Evolutionary conservation across 768 basidiomycete species (phyloP), one percentile per base, ranked within the genome.

Genomic region (Trametes punicea): DNA sequence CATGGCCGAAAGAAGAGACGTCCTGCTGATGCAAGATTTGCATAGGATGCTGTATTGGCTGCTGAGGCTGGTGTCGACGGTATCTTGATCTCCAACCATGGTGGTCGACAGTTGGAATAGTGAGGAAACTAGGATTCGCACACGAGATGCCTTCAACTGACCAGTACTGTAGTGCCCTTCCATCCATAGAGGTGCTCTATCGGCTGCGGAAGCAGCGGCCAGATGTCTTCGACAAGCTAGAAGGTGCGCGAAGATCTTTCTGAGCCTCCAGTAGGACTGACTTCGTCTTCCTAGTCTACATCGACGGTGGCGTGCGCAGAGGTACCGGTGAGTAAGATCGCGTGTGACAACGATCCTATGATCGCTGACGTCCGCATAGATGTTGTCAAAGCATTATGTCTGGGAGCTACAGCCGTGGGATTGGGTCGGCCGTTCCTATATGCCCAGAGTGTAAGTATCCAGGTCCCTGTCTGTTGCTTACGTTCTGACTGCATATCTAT

Each of bases 11-110:
- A 9, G 9, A 42, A 8, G 13, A 60, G 67, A 38, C 67, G 71
- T 4, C 42, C 55, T 25, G 33, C 25, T 46, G 16, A 16, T 8
- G 11, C n/a, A 68, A 70, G 23, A 9, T 71, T 6, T 34, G 69
- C 70, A 59, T 68, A 94, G 83, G 95, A 97, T 72, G 93, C 90
- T 2, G 82, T 91, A 38, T 80, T 93, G 42, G 93, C 93, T 26
- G 83, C 80, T 16, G 85, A 94, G 58, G 81, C 87, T 27, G 91
- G 93, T 11, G 86, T 90, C 16, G 86, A 95, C 54, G 95, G 89
- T 4, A 92, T 98, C 59, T 76, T 95, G 53, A 72, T 98, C 8
- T 91, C 88, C 0, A 98, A 98, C 62, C 95, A 98, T 63, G 95
- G 95, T 52, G 95, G 91, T 80, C 81, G 93, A 25, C 90, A 94